Base-by-base conservation (phyloP, 768 basidiomycete species). In the Psilocybe sp. region DNA sequence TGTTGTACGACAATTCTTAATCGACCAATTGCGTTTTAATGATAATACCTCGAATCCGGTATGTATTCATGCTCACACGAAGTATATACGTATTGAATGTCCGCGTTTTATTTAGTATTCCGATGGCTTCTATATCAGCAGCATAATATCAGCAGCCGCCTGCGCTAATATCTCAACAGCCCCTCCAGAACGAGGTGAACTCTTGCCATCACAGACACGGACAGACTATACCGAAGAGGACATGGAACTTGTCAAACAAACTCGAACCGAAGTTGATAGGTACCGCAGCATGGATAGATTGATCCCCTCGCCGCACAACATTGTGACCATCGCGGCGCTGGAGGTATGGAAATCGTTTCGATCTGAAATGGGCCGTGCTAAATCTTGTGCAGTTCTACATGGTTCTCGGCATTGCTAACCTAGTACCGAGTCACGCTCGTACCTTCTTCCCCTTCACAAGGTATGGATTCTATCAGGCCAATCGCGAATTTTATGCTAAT, bases 221-320 rank as follows among this genome's bases (percentile, higher is more conserved):
- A 78, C 73, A 15, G 82, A 88, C 50, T 81, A 85, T 53, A 88
- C 75, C 56, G 71, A 72, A 18, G 86, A 91, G 63, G 89, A 90
- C 56, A 72, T 71, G 20, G 79, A 80, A 34, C 73, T 95, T 10
- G 65, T 95, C 43, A 84, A 85, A 58, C 82, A 87, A 57, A 89
- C 87, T 2, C 65, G 87, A 40, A 77, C 84, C 15, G 92, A 96
- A 63, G 81, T 98, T 31, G 90, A 93, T 60, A 81, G 96, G 39
- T 96, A 95, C 70, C 85, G 92, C 49, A 91, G 85, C 60, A 92
- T 97, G 85, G 97, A 99, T 67, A 79, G 94, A 47, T 75, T 98
- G 13, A 94, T 98, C 49, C 93, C 97, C 8, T 96, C 95, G 1
- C 84, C 85, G 42, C 93, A 96, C 59, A 99, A 99, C 62, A 83